Base-by-base conservation (phyloP, 371 early-diverging fungal species). In the Amoeboaphelidium protococcarum region DNA sequence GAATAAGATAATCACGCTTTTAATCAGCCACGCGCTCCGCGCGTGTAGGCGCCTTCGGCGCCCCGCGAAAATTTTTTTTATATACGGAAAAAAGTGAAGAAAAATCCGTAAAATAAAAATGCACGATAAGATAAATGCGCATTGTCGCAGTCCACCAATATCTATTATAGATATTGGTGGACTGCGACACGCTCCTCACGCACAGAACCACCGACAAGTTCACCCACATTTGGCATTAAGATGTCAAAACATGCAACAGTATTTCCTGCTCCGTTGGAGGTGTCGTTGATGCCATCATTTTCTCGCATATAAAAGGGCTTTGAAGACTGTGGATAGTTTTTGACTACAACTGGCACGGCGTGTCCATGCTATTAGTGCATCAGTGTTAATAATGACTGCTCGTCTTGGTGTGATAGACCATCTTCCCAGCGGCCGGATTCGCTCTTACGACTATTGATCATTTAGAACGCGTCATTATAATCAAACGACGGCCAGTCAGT, bases 271-370 rank as follows among this genome's bases (percentile, higher is more conserved):
- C 62, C 60, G 13, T 19, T 37, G 3, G 43, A 19, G 20, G 13
- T 13, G 13, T 23, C 16, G n/a, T 16, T 4, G 3, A n/a, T 41
- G 26, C 19, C 64, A 0, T 55, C 50, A 50, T 79, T 76, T 2
- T 66, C 63, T 46, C 72, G 65, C 92, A 91, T 91, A 52, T 91
- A 91, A 52, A 91, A 91, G 0, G 92, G 85, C 58, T 91, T 91
- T 41, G 74, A 51, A 1, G 55, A 56, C 0, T 62, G 56, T 0
- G 92, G 92, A 55, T 90, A 91, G 48, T 89, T 73, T 3, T 80
- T 84, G 3, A 91, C 81, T 67, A 87, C 90, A 1, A 87, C 82
- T 0, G 92, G 90, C 56, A 56, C 58, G 0, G 60, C 49, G 50
- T 74, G 77, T 12, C 13, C 25, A 13, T 23, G 23, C 24, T 21